Evolutionary conservation across 176 grass and related monocot genomes (phyloP), one percentile per base, ranked within the genome.

Genomic region (Lolium perenne): DNA sequence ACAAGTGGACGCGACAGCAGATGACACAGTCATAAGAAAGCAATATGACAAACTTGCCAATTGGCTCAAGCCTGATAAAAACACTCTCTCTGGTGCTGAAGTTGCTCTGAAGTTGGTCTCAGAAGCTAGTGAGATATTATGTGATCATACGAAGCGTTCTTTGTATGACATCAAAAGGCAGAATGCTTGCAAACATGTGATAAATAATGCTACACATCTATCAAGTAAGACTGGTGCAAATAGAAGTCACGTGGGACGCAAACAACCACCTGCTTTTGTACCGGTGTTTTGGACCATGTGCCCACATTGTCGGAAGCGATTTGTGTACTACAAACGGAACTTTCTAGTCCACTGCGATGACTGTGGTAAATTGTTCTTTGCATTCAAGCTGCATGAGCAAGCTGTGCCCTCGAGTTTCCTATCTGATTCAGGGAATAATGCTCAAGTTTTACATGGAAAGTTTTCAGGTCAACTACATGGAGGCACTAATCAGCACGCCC

Each of bases 21-120:
- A 94, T 50, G 83, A 94, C 46, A 59, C 54, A 7, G n/a, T 62
- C 55, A 94, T 97, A 21, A 87, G 66, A 79, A 94, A 90, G 41
- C 89, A 97, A 51, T 90, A 90, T 62, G 73, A 88, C 2, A 90
- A 94, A 64, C 87, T 97, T 73, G 85, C 79, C 32, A 74, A 92
- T 82, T 88, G 83, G 77, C 87, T 97, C 85, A 85, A 97, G 85
- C 89, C 91, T 74, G 86, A 94, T 82, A 94, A 94, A 68, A 97
- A 92, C 80, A 87, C 77, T 47, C 80, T 94, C 51, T 64, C 89
- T 74, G 87, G 94, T 57, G 90, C 94, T 68, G 94, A 92, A 72
- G 85, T 83, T 67, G 94, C 94, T 38, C 91, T 94, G 73, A 92
- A 92, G 18, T 85, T 97, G 60, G 84, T 97, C 88, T 83, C 73